phyloP scores from a whole-genome alignment of 2,329 filamentous ascomycete species.

The Didymella sp. region DNA sequence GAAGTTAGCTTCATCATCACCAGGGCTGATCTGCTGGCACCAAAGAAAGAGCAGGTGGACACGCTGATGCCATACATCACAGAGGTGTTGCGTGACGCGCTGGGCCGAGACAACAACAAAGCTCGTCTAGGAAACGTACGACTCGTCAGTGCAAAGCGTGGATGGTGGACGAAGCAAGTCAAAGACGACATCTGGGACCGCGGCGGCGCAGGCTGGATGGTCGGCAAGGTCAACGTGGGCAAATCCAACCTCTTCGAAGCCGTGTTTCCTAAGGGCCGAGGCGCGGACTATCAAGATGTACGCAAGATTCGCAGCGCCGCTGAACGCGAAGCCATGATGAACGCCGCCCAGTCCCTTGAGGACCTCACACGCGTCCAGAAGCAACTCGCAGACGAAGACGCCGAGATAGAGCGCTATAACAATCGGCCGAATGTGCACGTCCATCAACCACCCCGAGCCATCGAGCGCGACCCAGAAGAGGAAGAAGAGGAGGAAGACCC shows the following conservation, averaged over 20 bases:
- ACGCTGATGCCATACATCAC: slow-evolving; percentile 83
- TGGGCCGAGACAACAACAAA: slow-evolving; percentile 71
- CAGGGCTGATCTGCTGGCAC: slow-evolving; percentile 82
- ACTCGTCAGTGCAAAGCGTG: slow-evolving; percentile 83
- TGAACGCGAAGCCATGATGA: slow-evolving; percentile 43
- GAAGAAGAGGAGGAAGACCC: slow-evolving; percentile 42
- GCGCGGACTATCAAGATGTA: slow-evolving; percentile 46
- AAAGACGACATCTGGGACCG: slow-evolving; percentile 85
- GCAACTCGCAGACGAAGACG: slow-evolving; percentile 45
- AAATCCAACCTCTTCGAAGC: slow-evolving; percentile 91
- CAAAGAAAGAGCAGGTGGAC: slow-evolving; percentile 83
- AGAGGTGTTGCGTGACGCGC: slow-evolving; percentile 75
- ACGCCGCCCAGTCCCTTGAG: slow-evolving; percentile 34
- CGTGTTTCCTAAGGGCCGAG: slow-evolving; percentile 77
- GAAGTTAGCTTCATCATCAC: slow-evolving; percentile 93
- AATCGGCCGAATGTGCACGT: slow-evolving; percentile 27
- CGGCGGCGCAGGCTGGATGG: slow-evolving; percentile 90
- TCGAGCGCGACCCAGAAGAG: slow-evolving; percentile 26
- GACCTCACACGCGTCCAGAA: slow-evolving; percentile 36
- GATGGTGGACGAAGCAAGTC: slow-evolving; percentile 89
- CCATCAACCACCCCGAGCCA: slow-evolving; percentile 27
- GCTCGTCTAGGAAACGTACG: slow-evolving; percentile 87
- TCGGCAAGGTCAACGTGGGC: slow-evolving; percentile 97
- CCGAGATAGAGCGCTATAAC: slow-evolving; percentile 33
- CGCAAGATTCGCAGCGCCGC: slow-evolving; percentile 45